Evolutionary conservation across 495 filamentous ascomycete genomes (phyloP), one percentile per base, ranked within the genome.

Genomic region (Xylaria sp.): DNA sequence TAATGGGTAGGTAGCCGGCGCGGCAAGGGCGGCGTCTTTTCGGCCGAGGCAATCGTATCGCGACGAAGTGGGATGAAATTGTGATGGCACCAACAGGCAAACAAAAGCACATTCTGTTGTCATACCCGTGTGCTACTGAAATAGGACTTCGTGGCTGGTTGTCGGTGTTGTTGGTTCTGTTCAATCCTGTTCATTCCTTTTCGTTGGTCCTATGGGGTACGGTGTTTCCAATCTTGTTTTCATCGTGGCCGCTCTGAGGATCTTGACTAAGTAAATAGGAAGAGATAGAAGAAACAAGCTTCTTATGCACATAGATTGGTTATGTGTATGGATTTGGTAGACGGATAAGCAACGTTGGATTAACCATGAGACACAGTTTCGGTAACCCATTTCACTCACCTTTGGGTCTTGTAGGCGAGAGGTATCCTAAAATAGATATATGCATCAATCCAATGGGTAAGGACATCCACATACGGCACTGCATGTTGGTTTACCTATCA

Each of bases 371-470:
- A 48, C 24, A 33, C 14, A 26, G 19, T 48, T 21, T 64, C 61
- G 62, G 62, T 66, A 46, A 66, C 62, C 62, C 44, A 21, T 66
- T 66, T 41, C 43, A 17, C 19, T 66, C 62, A 66, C 62, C 62
- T 50, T 66, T n/a, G 29, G 57, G 17, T 59, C 17, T 6, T 59
- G 9, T 19, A 50, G 57, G 33, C 3, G 21, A 37, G n/a, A n/a
- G n/a, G 50, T 15, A 67, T 61, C 67, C 67, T 29, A 69, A 69
- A 69, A 69, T 69, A 69, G 67, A 44, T 7, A 40, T 58, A 29
- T 43, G n/a, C 21, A 44, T 55, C 33, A 33, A 52, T 68, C 43
- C 9, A 37, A 69, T 69, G 67, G 67, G 55, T 69, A 62, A 48
- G 37, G 50, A 58, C 65, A 41, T 46, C 21, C 61, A 31, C 43